Conservation (phyloP, 2,329 filamentous ascomycete genomes). For the Colletotrichum eleusines region DNA sequence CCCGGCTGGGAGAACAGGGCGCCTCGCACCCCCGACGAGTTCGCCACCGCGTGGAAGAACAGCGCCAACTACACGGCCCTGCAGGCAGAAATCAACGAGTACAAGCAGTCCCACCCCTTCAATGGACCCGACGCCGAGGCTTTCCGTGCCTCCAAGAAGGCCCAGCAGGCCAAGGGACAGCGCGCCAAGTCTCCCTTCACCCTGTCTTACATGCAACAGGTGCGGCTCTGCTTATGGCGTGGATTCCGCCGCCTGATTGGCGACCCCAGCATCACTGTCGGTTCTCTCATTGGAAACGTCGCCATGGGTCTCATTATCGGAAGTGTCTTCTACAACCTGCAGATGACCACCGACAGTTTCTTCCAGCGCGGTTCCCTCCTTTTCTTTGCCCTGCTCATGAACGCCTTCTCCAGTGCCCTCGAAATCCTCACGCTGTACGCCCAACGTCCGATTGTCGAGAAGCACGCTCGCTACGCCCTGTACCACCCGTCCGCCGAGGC, state of each 20-base stretch:
- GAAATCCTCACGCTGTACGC: constrained; percentile 90
- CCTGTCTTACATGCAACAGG: constrained; percentile 80
- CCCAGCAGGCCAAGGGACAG: constrained; percentile 68
- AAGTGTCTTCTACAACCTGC: constrained; percentile 84
- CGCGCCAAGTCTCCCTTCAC: constrained; percentile 85
- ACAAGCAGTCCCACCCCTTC: constrained; percentile 66
- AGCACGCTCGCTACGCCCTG: constrained; percentile 86
- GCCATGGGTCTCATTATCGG: constrained; percentile 82
- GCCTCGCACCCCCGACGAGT: constrained; percentile 72
- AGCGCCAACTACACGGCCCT: constrained; percentile 64
- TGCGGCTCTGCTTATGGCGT: constrained; percentile 83
- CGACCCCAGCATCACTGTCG: constrained; percentile 80
- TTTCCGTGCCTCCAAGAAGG: constrained; percentile 66
- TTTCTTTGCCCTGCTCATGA: constrained; percentile 90
- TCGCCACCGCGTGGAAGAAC: constrained; percentile 69
- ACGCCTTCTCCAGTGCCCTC: constrained; percentile 83
- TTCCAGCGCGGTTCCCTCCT: constrained; percentile 83
- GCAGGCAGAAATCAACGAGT: constrained; percentile 66
- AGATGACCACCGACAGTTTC: constrained; percentile 76
- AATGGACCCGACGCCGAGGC: constrained; percentile 67
- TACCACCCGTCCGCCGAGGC: constrained; percentile 93
- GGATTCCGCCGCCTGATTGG: constrained; percentile 82
- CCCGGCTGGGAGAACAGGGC: constrained; percentile 67
- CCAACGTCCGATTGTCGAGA: constrained; percentile 92
- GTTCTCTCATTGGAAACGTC: constrained; percentile 77